Percentiles rank a stretch among this genome's conserved stretches.
phyloP scores from a whole-genome alignment of 2,329 filamentous ascomycete species.

The Cercospora beticola region DNA sequence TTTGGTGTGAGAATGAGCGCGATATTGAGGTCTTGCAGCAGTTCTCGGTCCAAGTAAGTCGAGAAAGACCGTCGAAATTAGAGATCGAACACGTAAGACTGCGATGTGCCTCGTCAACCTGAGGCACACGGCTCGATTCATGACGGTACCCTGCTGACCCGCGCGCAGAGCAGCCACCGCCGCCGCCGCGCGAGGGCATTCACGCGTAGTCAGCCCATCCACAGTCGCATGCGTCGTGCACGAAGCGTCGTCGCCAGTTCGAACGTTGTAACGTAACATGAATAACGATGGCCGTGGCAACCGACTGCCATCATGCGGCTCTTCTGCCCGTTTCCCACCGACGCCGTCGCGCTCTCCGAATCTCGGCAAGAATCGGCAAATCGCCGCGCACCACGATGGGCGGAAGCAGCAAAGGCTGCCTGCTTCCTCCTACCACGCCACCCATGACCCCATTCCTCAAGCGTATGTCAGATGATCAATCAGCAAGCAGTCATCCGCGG shows the following conservation, averaged over 20 bases:
- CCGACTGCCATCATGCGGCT: not conserved
- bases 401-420: not conserved
- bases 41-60: not conserved
- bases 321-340: no score
- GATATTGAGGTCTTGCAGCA: constrained; percentile 6
- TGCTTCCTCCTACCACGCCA: not conserved
- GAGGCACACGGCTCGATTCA: not conserved
- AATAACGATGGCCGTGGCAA: not conserved
- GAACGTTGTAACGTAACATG: not conserved
- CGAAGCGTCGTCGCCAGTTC: not conserved
- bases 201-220: not conserved
- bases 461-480: not conserved
- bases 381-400: not conserved
- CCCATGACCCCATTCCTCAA: not conserved
- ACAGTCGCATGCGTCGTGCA: not conserved
- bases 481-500: not conserved
- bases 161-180: not conserved
- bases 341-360: not conserved
- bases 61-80: not conserved
- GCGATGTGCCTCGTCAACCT: not conserved
- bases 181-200: not conserved
- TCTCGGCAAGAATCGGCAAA: not conserved
- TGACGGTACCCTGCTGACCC: not conserved
- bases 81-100: not conserved
- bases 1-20: not conserved